Conservation (phyloP, 768 basidiomycete genomes). For the Phlegmacium glaucopus region DNA sequence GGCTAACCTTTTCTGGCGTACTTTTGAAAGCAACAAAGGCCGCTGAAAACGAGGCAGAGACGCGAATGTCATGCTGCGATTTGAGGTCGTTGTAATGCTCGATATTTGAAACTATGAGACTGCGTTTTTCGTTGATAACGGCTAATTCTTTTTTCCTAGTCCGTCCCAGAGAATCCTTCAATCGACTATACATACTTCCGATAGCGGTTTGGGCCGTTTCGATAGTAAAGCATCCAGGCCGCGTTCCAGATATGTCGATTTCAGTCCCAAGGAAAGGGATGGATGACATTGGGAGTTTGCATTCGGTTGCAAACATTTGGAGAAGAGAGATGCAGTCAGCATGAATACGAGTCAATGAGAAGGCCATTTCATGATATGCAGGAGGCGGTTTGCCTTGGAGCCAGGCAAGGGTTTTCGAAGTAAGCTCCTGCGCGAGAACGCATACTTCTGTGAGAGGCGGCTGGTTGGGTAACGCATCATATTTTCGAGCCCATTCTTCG, state of each 20-base stretch:
- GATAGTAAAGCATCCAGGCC: slow-evolving; percentile 70
- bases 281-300: slow-evolving; percentile 76
- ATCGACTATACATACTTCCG: slow-evolving; percentile 62
- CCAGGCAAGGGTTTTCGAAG: slow-evolving; percentile 62
- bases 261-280: slow-evolving; percentile 78
- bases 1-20: slow-evolving; percentile 91
- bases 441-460: slow-evolving; percentile 52
- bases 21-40: slow-evolving; percentile 85
- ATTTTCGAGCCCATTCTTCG: slow-evolving; percentile 85
- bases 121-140: slow-evolving; percentile 72
- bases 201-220: slow-evolving; percentile 72
- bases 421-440: slow-evolving; percentile 63
- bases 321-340: slow-evolving; percentile 76
- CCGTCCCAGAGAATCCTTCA: slow-evolving; percentile 72
- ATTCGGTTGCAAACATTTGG: slow-evolving; percentile 81
- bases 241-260: slow-evolving; percentile 70
- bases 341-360: slow-evolving; percentile 75
- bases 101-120: slow-evolving; percentile 63
- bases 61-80: slow-evolving; percentile 79
- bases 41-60: slow-evolving; percentile 86
- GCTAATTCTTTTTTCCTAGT: slow-evolving; percentile 78
- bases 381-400: slow-evolving; percentile 73
- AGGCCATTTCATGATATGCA: slow-evolving; percentile 90
- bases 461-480: slow-evolving; percentile 28
- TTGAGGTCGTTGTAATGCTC: slow-evolving; percentile 82